A percentile compares a stretch with the other conserved stretches of the same genome.
Evolutionary conservation across 768 basidiomycete species (phyloP).

Genomic region (Auriscalpium microsporum): DNA sequence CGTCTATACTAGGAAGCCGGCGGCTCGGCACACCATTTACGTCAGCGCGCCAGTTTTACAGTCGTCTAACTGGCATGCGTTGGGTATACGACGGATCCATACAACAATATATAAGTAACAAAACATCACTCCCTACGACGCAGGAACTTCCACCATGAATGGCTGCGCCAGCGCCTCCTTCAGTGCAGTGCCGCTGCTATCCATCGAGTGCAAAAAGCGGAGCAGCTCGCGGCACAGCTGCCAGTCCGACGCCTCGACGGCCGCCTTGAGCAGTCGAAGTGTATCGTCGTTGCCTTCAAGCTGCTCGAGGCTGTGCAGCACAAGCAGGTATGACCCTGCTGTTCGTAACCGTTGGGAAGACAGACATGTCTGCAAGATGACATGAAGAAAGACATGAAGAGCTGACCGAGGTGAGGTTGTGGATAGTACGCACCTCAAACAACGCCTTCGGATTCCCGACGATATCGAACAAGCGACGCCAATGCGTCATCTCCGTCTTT

Average conservation of each 20-base stretch:
- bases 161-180: slow-evolving; percentile 50
- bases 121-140: not conserved
- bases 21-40: not conserved
- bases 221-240: slow-evolving; percentile 86
- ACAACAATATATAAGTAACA: not conserved
- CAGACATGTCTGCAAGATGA: slow-evolving; percentile 56
- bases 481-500: slow-evolving; percentile 89
- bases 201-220: slow-evolving; percentile 87
- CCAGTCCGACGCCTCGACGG: slow-evolving; percentile 76
- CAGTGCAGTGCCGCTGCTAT: slow-evolving; percentile 72
- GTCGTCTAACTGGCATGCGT: not conserved
- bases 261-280: slow-evolving; percentile 67
- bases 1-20: not conserved
- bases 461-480: slow-evolving; percentile 81
- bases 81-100: not conserved
- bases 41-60: not conserved
- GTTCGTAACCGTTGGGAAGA: slow-evolving; percentile 67
- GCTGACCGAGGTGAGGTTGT: not conserved
- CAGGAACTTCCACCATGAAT: slow-evolving; percentile 23
- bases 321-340: slow-evolving; percentile 87
- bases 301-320: slow-evolving; percentile 89
- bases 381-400: not conserved
- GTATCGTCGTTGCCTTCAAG: slow-evolving; percentile 74
- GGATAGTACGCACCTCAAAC: slow-evolving; percentile 60
- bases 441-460: slow-evolving; percentile 86